phyloP scores from a whole-genome alignment of 2,329 filamentous ascomycete genomes.

The Dichotomopilus funicola region DNA sequence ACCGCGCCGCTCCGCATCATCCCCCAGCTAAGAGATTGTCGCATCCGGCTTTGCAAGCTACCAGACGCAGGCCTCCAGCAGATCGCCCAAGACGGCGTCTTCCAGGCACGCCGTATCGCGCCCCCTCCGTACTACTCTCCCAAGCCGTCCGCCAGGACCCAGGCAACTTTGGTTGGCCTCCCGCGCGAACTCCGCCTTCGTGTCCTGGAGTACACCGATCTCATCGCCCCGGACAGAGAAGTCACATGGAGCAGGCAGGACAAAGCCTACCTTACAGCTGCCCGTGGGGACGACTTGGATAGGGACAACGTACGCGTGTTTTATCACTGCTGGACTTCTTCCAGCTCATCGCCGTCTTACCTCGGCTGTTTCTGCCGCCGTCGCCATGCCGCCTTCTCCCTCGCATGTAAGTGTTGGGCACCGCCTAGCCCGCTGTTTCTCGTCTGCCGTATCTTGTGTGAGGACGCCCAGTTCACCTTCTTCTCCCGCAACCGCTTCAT shows the following conservation, averaged over 20 bases:
- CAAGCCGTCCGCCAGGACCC: too few species aligned
- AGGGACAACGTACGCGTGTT: background rate
- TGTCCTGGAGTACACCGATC: slow-evolving; percentile 23
- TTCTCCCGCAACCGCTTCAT: slow-evolving; percentile 16
- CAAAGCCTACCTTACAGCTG: too few species aligned
- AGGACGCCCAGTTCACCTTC: slow-evolving; percentile 11
- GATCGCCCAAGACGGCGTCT: background rate
- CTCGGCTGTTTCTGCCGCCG: slow-evolving; percentile 15
- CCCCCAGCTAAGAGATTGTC: slow-evolving; percentile 8
- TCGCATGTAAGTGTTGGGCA: slow-evolving; percentile 16
- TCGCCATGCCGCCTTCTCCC: slow-evolving; percentile 12
- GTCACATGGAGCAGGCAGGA: slow-evolving; percentile 15
- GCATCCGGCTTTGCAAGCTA: background rate
- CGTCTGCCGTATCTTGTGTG: slow-evolving; percentile 6
- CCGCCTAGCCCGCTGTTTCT: slow-evolving; percentile 15
- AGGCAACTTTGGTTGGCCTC: slow-evolving; percentile 10
- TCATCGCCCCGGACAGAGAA: slow-evolving; percentile 19
- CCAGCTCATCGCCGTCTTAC: background rate
- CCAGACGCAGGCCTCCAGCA: background rate
- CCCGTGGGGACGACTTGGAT: background rate
- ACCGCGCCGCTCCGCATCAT: background rate
- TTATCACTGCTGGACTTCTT: background rate
- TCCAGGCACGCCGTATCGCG: background rate
- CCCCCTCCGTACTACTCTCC: background rate
- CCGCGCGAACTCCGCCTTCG: slow-evolving; percentile 19